These are phyloP conservation scores for Sporothrix luriei DNA, from an alignment of 2,329 filamentous ascomycete species.

Conservation along the genomic window DNA sequence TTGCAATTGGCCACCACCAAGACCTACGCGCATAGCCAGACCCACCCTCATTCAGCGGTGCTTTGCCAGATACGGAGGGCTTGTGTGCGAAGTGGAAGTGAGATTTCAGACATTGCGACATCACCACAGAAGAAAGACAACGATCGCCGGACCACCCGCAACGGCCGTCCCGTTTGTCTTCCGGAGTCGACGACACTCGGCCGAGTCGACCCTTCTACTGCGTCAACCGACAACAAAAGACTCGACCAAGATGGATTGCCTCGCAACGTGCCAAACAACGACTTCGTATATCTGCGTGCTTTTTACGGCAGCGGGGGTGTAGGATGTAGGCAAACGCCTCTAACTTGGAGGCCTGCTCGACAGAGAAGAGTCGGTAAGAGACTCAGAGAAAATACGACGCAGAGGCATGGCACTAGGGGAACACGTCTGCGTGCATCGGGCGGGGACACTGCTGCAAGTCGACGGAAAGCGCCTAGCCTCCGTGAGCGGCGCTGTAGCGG, in stretches of 20 bases:
- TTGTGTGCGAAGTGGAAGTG: too few species aligned
- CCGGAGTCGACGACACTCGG: too few species aligned
- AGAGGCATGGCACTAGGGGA: not conserved
- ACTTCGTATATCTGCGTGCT: too few species aligned
- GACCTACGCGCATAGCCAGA: not conserved
- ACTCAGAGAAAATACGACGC: not conserved
- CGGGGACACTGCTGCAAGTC: conserved; percentile 1
- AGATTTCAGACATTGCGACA: too few species aligned
- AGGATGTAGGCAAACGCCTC: not conserved
- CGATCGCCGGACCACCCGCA: not conserved
- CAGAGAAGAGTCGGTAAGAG: not conserved
- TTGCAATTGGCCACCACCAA: not conserved
- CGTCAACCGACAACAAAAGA: not conserved
- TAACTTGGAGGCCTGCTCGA: not conserved
- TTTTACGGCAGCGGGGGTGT: too few species aligned
- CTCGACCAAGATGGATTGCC: not conserved
- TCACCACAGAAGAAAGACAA: too few species aligned
- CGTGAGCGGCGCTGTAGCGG: not conserved
- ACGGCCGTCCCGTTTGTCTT: not conserved
- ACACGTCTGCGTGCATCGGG: not conserved
- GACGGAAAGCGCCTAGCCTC: conserved; percentile 18
- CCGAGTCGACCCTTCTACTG: too few species aligned
- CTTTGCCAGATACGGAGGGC: too few species aligned
- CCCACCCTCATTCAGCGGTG: not conserved
- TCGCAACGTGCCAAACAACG: too few species aligned